Evolutionary conservation across 345 rosid genomes (phyloP).

Genomic region (Salix udensis): DNA sequence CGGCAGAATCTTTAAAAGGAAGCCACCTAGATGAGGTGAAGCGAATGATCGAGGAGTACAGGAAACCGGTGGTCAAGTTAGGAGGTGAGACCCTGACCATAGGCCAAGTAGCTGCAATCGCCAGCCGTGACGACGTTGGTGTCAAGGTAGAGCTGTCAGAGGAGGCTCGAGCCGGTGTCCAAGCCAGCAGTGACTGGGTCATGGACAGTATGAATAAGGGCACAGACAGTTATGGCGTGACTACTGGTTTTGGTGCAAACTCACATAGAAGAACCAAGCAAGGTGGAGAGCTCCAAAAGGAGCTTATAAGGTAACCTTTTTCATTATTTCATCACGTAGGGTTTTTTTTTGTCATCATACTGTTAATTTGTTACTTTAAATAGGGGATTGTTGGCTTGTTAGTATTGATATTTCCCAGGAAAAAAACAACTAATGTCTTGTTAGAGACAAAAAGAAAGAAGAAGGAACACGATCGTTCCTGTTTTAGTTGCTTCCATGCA

Average conservation of each 20-base stretch:
- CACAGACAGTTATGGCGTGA: slow-evolving; percentile 31
- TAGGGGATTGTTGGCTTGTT: neutral
- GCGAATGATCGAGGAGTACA: slow-evolving; percentile 61
- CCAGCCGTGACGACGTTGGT: slow-evolving; percentile 18
- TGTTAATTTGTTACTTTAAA: neutral
- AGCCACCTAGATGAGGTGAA: slow-evolving; percentile 85
- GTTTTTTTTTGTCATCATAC: neutral
- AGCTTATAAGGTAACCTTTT: slow-evolving; percentile 22
- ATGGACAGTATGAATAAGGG: slow-evolving; percentile 22
- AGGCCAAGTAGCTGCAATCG: slow-evolving; percentile 67
- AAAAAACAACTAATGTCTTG: neutral
- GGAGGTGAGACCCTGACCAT: slow-evolving; percentile 74
- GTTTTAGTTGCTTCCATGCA: neutral
- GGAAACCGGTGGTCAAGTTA: slow-evolving; percentile 50
- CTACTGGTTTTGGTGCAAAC: slow-evolving; percentile 31
- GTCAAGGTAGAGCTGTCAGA: slow-evolving; percentile 20
- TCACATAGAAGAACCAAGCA: slow-evolving; percentile 28
- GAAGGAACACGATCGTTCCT: neutral
- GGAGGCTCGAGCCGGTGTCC: slow-evolving; percentile 10
- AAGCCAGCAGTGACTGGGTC: slow-evolving; percentile 33
- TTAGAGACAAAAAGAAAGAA: neutral
- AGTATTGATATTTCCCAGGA: neutral
- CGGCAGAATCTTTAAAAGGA: slow-evolving; percentile 67
- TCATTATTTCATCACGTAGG: neutral
- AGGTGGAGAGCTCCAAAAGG: slow-evolving; percentile 25